A percentile compares a stretch with the other conserved stretches of the same genome.
phyloP scores from a whole-genome alignment of 2,329 filamentous ascomycete genomes.

The Chrysosporium queenslandicum region DNA sequence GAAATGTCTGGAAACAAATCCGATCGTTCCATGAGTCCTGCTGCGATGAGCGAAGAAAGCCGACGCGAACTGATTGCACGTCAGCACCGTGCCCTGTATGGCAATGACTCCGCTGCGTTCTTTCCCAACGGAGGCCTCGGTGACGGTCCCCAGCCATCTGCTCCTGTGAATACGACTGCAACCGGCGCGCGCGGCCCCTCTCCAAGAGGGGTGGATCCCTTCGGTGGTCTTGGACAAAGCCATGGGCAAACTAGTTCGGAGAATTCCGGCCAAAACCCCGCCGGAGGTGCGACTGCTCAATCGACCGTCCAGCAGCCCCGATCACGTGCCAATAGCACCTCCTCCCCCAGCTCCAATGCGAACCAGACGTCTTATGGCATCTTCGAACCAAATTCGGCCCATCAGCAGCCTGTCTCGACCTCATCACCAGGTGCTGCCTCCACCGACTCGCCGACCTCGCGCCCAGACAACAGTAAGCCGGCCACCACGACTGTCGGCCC shows the following conservation, averaged over 20 bases:
- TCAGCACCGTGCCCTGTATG: conserved; percentile 89
- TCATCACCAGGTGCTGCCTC: conserved; percentile 63
- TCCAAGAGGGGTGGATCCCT: conserved; percentile 68
- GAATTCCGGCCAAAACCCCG: conserved; percentile 43
- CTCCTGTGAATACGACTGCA: conserved; percentile 38
- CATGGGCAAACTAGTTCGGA: conserved; percentile 41
- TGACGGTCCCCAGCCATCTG: conserved; percentile 45
- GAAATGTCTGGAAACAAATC: conserved; percentile 66
- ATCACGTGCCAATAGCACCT: conserved; percentile 70
- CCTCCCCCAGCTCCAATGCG: conserved; percentile 53
- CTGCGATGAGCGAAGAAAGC: conserved; percentile 86
- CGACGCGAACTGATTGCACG: conserved; percentile 91
- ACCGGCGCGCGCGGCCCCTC: conserved; percentile 62
- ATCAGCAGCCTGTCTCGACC: conserved; percentile 65
- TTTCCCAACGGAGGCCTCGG: conserved; percentile 57
- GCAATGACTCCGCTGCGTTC: conserved; percentile 57
- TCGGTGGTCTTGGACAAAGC: conserved; percentile 41
- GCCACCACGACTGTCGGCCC: conserved; percentile 64
- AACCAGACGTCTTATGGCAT: conserved; percentile 47
- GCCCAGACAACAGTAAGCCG: conserved; percentile 48
- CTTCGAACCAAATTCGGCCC: conserved; percentile 46
- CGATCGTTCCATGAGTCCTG: conserved; percentile 75
- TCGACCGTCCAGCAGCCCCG: conserved; percentile 42
- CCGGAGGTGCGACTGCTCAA: conserved; percentile 31
- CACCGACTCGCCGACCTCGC: conserved; percentile 59